Base-by-base conservation (phyloP, 2,329 filamentous ascomycete species). In the Escovopsis sp. region DNA sequence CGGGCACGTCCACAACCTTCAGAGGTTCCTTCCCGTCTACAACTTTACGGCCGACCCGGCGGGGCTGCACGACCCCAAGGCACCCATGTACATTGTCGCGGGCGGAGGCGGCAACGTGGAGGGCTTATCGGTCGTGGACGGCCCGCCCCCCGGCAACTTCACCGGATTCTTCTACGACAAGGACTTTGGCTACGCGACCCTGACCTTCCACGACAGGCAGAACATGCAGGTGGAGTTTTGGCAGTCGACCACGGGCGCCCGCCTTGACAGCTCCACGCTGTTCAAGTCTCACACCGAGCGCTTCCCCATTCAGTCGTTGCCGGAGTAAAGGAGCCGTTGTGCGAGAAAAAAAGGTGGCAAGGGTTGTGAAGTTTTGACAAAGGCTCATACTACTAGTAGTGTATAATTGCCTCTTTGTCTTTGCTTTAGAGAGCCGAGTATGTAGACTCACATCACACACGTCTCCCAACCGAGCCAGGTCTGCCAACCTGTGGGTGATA, bases 71-170 rank as follows among this genome's bases (percentile, higher is more conserved):
- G 53, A 65, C 43, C 46, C 47, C 18, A 45, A 43, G 37, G 47
- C 47, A 5, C 46, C 47, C 25, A 48, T 49, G 46, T 49, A 49
- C 35, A 48, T 49, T 69, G 55, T 72, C 7, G 62, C 67, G 3
- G 69, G 69, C 3, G 70, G 66, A 1, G 60, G 69, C 1, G 70
- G 70, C 3, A 72, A 71, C 35, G 67, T 72, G 35, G 69, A 74
- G 45, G 68, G 67, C 0, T 40, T 70, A 34, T 57, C 47, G 23
- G 34, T 43, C 2, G 52, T 70, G 0, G 47, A 27, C 0, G 61
- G 63, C 38, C 51, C 53, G 4, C 45, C 56, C 11, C 61, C 52
- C 21, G 21, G 21, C 3, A 25, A 25, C 21, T 25, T 25, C 21
- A 70, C 65, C 29, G 59, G 53, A 3, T 69, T 66, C 39, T 63